Evolutionary conservation across 257 asterid genomes (phyloP), one percentile per base, ranked within the genome.

Genomic region (Plantago ovata): DNA sequence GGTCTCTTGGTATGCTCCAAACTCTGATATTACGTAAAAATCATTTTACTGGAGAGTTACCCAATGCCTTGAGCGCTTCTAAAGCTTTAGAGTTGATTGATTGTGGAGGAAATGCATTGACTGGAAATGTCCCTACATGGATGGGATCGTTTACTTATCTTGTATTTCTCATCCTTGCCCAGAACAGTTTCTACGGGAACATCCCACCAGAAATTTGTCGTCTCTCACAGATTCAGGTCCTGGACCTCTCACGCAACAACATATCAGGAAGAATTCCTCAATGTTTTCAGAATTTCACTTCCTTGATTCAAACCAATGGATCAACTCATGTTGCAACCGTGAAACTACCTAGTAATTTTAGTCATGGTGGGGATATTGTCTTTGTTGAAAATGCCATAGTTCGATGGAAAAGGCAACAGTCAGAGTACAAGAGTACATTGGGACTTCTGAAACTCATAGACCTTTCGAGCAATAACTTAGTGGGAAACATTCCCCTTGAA

Each of bases 321-420:
- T n/a, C n/a, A n/a, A n/a, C n/a, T n/a, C n/a, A n/a, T n/a, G n/a
- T n/a, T n/a, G n/a, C n/a, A n/a, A n/a, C n/a, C n/a, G n/a, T n/a
- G n/a, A n/a, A n/a, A n/a, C n/a, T n/a, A n/a, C n/a, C n/a, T n/a
- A n/a, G n/a, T n/a, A n/a, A n/a, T n/a, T n/a, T n/a, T n/a, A n/a
- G n/a, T n/a, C n/a, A n/a, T n/a, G n/a, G n/a, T n/a, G n/a, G n/a
- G n/a, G 6, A 6, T 28, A 28, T 28, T 3, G 33, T 2, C 0
- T 55, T 42, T 5, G 12, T 63, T 22, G 57, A 63, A 19, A 46
- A 44, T 19, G 59, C 62, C 76, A 79, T 2, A 18, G 18, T 13
- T 49, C 71, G 9, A 53, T 24, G 0, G 79, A 78, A 6, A 40
- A 53, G 16, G 55, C 71, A 10, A 72, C 4, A 28, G 33, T 28